Base-by-base conservation (phyloP, 805 yeast species). In the Metschnikowia santaceciliae region DNA sequence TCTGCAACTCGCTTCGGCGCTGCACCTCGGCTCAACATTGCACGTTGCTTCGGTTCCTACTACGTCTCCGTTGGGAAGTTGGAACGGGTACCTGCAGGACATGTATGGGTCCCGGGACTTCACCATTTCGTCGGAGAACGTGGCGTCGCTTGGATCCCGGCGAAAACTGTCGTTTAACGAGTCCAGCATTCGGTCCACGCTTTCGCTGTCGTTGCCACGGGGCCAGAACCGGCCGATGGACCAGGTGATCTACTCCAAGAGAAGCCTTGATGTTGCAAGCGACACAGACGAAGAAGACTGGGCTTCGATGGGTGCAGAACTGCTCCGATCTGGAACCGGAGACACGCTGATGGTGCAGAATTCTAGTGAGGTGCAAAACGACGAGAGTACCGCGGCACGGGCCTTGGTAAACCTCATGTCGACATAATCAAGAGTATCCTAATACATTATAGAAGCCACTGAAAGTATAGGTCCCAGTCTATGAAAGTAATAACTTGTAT, bases 281-380 rank as follows among this genome's bases (percentile, higher is more conserved):
- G 96, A 89, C 61, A 92, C 99, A 0, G 99, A 92, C 67, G 98
- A 92, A 63, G 99, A 92, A 68, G 98, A 92, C 68, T 92, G 99
- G 99, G 87, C 84, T 54, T 71, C 90, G 0, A 85, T 91, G 48
- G 97, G 97, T 0, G 90, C 97, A 0, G 84, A 80, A 36, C 72
- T 81, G 40, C 71, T 90, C 50, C 71, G 88, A 15, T 42, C 69
- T 61, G 59, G 58, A 14, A 40, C 49, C 52, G 48, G 49, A 30
- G 45, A 50, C 41, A 51, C 53, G n/a, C 55, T n/a, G 49, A 30
- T 20, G 42, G 32, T 22, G 3, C 42, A 22, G 3, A n/a, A 39
- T 15, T n/a, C 42, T 14, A 38, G 17, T 34, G 57, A 53, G 23
- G 35, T 50, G 17, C 59, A 62, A 43, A 67, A 62, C 34, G 76